Conservation (phyloP, 2,329 filamentous ascomycete species). For the Amauroascus verrucosus region DNA sequence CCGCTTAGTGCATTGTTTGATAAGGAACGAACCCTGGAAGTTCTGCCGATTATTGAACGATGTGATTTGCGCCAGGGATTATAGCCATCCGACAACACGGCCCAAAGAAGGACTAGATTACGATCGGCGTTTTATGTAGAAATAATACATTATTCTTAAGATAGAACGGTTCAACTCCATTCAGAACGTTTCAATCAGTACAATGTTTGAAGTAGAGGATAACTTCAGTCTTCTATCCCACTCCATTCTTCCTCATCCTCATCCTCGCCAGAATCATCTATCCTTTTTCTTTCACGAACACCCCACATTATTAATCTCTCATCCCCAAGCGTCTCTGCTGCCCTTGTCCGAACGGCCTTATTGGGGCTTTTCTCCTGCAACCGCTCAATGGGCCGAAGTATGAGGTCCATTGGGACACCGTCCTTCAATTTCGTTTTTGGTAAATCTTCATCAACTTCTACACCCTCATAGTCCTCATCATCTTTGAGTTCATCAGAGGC, state of each 20-base stretch:
- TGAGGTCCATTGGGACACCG: conserved; percentile 31
- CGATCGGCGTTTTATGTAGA: not conserved
- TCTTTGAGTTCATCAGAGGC: conserved; percentile 42
- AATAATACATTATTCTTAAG: not conserved
- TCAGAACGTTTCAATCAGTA: not conserved
- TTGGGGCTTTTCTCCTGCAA: conserved; percentile 47
- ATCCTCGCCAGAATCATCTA: conserved; percentile 30
- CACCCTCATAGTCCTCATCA: conserved; percentile 21
- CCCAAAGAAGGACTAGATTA: not conserved
- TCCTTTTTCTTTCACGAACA: conserved; percentile 31
- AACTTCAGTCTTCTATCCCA: conserved; percentile 45
- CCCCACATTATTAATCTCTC: conserved; percentile 59
- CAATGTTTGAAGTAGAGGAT: not conserved
- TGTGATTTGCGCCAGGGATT: not conserved
- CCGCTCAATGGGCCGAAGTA: conserved; percentile 38
- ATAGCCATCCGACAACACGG: not conserved
- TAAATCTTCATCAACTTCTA: conserved; percentile 9
- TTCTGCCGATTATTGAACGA: too few relatives aligned
- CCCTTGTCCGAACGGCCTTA: conserved; percentile 61
- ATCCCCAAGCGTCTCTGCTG: conserved; percentile 61
- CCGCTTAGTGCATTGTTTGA: too few relatives aligned
- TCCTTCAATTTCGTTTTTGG: conserved; percentile 27
- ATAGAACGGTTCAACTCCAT: not conserved
- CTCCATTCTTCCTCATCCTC: conserved; percentile 55
- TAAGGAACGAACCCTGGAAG: too few relatives aligned